These are phyloP conservation scores for Rhododendron williamsianum DNA, from an alignment of 148 eudicot species.

Conservation along the genomic window DNA sequence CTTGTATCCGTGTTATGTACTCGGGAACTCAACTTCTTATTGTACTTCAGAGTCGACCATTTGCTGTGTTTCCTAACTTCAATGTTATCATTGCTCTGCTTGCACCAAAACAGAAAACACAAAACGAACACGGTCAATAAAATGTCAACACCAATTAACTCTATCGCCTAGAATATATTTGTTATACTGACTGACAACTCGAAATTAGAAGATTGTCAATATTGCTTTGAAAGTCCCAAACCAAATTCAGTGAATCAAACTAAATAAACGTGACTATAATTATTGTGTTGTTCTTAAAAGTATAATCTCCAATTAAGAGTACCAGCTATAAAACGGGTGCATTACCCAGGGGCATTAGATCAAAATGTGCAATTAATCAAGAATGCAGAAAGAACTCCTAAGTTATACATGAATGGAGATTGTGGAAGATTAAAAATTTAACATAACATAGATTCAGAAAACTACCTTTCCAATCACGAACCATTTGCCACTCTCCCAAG, in stretches of 20 bases:
- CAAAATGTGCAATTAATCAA: background rate
- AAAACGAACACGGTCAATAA: background rate
- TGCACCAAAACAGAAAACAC: conserved; percentile 3
- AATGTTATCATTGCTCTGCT: conserved; percentile 34
- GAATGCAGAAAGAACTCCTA: background rate
- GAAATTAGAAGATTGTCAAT: background rate
- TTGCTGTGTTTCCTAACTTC: conserved; percentile 34
- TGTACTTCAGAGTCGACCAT: conserved; percentile 23
- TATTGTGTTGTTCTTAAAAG: background rate
- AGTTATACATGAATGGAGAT: background rate
- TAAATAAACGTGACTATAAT: background rate
- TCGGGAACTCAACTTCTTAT: conserved; percentile 22
- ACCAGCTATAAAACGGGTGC: background rate
- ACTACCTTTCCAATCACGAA: conserved; percentile 49
- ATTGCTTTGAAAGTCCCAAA: background rate
- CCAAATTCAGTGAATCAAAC: background rate
- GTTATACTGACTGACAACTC: background rate
- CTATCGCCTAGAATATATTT: background rate
- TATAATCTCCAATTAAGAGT: background rate
- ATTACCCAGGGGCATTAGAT: background rate
- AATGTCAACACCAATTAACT: background rate
- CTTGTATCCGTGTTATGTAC: conserved; percentile 17
- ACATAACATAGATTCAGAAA: background rate
- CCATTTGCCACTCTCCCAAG: conserved; percentile 74
- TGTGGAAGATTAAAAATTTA: background rate